Conservation (phyloP, 257 asterid genomes). For the Handroanthus guayacan region DNA sequence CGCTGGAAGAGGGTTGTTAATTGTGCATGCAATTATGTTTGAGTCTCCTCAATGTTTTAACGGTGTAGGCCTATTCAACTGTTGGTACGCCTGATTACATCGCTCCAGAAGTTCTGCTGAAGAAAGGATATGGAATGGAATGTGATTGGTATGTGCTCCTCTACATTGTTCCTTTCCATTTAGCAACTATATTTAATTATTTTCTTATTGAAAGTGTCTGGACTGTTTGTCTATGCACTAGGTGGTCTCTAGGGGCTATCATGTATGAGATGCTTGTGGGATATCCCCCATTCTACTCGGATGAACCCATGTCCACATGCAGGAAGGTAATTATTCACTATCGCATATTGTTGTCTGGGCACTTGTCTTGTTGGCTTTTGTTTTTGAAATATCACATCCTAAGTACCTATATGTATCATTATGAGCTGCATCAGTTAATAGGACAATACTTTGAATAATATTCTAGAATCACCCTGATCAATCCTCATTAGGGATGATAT, state of each 20-base stretch:
- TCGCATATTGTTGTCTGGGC: neutral
- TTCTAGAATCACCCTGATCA: too few relatives aligned
- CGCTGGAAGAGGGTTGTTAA: constrained; percentile 7
- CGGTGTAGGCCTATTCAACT: constrained; percentile 80
- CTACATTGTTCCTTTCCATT: constrained; percentile 22
- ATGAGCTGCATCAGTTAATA: constrained; percentile 11
- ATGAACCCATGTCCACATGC: constrained; percentile 92
- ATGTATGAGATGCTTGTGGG: constrained; percentile 98
- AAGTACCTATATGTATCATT: neutral
- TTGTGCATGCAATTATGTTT: constrained; percentile 11
- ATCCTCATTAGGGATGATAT: neutral
- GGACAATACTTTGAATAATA: neutral
- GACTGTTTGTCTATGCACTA: constrained; percentile 34
- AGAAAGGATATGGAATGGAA: constrained; percentile 90
- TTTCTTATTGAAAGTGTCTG: constrained; percentile 17
- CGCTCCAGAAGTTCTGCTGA: constrained; percentile 85
- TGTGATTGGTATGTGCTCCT: constrained; percentile 78
- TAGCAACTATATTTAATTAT: constrained; percentile 16
- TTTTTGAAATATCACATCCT: constrained; percentile 6
- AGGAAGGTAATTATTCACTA: constrained; percentile 63
- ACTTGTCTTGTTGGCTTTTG: neutral
- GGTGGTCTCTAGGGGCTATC: constrained; percentile 99
- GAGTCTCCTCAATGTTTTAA: constrained; percentile 20
- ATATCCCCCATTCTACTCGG: constrained; percentile 94
- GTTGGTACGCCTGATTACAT: constrained; percentile 93